Evolutionary conservation across 306 rosid species (phyloP).

Genomic region (Castanea mollissima): DNA sequence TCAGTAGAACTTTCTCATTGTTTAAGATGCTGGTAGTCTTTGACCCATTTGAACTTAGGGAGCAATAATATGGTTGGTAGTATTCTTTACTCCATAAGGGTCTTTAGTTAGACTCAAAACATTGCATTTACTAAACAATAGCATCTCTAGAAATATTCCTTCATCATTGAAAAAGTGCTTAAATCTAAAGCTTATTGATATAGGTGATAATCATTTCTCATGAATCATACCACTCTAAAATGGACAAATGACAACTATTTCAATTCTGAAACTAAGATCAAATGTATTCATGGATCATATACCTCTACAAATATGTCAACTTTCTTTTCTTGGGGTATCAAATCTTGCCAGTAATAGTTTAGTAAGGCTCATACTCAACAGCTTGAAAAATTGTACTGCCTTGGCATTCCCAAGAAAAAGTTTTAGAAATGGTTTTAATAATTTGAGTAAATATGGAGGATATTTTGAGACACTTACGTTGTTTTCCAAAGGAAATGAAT

Average conservation of each 20-base stretch:
- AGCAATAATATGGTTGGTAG: slow-evolving; percentile 16
- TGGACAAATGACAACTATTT: background rate
- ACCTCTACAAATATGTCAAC: too few species aligned
- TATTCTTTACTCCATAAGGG: slow-evolving; percentile 17
- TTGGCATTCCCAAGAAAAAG: too few species aligned
- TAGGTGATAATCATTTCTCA: background rate
- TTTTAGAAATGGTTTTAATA: too few species aligned
- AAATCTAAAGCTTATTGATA: background rate
- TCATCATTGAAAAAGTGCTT: background rate
- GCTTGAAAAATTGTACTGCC: too few species aligned
- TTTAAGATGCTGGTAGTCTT: background rate
- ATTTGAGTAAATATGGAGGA: too few species aligned
- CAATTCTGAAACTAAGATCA: background rate
- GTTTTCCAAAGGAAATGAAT: too few species aligned
- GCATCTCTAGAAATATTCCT: slow-evolving; percentile 14
- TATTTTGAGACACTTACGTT: too few species aligned
- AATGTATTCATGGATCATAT: background rate
- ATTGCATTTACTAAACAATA: slow-evolving; percentile 5
- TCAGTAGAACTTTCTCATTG: slow-evolving; percentile 21
- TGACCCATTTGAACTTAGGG: background rate
- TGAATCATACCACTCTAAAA: slow-evolving; percentile 12
- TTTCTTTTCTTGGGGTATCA: too few species aligned
- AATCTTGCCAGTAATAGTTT: too few species aligned
- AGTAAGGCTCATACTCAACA: too few species aligned
- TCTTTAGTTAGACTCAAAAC: background rate